phyloP scores from a whole-genome alignment of 2,329 filamentous ascomycete species.

The Parastagonospora avenae region DNA sequence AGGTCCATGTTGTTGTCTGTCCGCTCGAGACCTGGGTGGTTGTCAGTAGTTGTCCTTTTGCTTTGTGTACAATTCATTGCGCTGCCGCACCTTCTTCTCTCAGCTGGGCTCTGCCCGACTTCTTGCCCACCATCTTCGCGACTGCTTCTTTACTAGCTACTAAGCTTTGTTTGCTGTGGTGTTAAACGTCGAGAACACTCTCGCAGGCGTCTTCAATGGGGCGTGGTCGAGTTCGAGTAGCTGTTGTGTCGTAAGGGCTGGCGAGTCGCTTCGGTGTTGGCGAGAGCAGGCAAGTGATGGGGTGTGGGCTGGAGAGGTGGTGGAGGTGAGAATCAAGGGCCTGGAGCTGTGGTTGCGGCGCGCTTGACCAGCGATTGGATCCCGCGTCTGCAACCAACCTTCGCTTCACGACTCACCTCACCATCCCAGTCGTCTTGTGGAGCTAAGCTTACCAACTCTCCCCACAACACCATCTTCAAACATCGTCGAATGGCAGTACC shows the following conservation, averaged over 20 bases:
- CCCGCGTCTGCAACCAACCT: slow-evolving; percentile 15
- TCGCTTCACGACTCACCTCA: slow-evolving; percentile 9
- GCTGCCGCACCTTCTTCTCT: slow-evolving; percentile 60
- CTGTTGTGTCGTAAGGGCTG: too few species aligned
- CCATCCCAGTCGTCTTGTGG: slow-evolving; percentile 6
- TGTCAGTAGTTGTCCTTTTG: slow-evolving; percentile 11
- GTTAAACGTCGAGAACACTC: too few species aligned
- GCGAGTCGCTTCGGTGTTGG: too few species aligned
- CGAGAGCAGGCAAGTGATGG: neutral
- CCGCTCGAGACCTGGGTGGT: slow-evolving; percentile 76
- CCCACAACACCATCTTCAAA: neutral
- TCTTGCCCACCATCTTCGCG: slow-evolving; percentile 66
- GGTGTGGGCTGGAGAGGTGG: slow-evolving; percentile 2
- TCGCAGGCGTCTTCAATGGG: neutral
- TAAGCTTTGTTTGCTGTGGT: neutral
- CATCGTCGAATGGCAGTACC: neutral
- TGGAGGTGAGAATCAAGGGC: slow-evolving; percentile 5
- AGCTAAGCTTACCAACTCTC: slow-evolving; percentile 4
- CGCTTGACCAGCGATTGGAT: slow-evolving; percentile 21
- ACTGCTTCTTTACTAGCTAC: too few species aligned
- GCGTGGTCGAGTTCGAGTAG: neutral
- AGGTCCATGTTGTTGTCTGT: slow-evolving; percentile 99
- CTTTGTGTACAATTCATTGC: neutral
- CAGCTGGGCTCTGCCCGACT: slow-evolving; percentile 66
- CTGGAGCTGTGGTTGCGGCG: slow-evolving; percentile 13